Evolutionary conservation across 306 rosid species (phyloP), one percentile per base, ranked within the genome.

Genomic region (Prunus padus): DNA sequence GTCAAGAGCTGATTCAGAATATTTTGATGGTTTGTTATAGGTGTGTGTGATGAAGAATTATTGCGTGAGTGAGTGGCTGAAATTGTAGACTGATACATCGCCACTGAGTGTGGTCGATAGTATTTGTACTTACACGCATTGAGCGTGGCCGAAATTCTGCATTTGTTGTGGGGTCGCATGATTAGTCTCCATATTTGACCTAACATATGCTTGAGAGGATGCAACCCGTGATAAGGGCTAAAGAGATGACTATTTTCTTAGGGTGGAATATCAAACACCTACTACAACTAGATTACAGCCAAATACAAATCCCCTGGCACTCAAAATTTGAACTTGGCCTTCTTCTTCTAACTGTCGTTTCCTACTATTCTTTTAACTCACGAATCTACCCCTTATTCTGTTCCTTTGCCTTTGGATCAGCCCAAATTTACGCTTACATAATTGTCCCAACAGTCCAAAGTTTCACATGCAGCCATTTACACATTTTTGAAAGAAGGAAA

Each of bases 391-490:
- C 72, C 72, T 69, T 49, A 30, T 50, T 77, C 89, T 84, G 83
- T 86, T 86, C 74, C 80, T 86, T 86, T 73, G 69, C 83, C 82
- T 75, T 37, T 79, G 86, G 81, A 79, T 81, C 71, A 52, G 59
- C 65, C 52, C 52, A 65, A 37, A 19, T 31, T 55, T 54, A 18
- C 8, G 12, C 19, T 44, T 71, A 77, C 77, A 81, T 33, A 56
- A 84, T 76, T 76, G 59, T 72, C 80, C 82, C 87, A 91, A 88
- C 93, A 89, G 96, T 87, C 83, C 85, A 81, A 26, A 61, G 67
- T 80, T 72, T 85, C 96, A 91, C 93, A 83, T 87, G 85, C 78
- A 80, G 65, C 89, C 87, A 79, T 81, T 82, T 56, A 37, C 25
- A 11, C 49, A 20, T 67, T 59, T n/a, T 77, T 65, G 49, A 57